A percentile compares a stretch with the other conserved stretches of the same genome.
These are phyloP conservation scores for Rhinocladiella mackenziei DNA, from an alignment of 2,329 filamentous ascomycete genomes.

Conservation along the genomic window DNA sequence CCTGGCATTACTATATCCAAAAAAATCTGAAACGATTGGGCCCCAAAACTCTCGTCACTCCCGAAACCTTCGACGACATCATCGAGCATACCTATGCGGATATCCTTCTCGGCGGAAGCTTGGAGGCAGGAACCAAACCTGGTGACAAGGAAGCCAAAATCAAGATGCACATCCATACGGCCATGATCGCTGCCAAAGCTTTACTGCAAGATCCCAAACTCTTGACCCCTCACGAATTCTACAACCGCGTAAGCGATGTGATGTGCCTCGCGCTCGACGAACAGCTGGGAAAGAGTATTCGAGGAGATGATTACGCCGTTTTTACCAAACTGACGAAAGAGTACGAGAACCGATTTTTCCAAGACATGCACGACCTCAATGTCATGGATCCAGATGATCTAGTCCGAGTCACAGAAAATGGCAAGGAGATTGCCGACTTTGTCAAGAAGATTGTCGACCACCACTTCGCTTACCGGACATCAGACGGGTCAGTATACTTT, in stretches of 20 bases:
- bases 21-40: conserved; percentile 61
- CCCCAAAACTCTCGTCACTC: conserved; percentile 37
- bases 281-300: conserved; percentile 53
- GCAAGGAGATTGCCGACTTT: conserved; percentile 79
- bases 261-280: conserved; percentile 77
- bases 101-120: conserved; percentile 52
- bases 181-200: conserved; percentile 51
- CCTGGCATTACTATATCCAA: conserved; percentile 57
- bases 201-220: conserved; percentile 37
- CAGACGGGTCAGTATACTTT: conserved; percentile 87
- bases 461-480: conserved; percentile 72
- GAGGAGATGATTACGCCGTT: conserved; percentile 64
- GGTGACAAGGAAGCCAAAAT: conserved; percentile 79
- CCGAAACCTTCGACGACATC: conserved; percentile 47
- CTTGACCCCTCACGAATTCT: conserved; percentile 47
- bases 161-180: conserved; percentile 79
- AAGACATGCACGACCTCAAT: conserved; percentile 83
- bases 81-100: conserved; percentile 51
- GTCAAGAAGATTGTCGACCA: conserved; percentile 79
- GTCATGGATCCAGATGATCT: conserved; percentile 76
- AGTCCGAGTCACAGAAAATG: conserved; percentile 89
- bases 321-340: conserved; percentile 82
- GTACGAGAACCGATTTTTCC: conserved; percentile 82
- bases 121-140: conserved; percentile 53
- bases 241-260: conserved; percentile 60